Evolutionary conservation across 768 basidiomycete genomes (phyloP), one percentile per base, ranked within the genome.

Genomic region (Hygrophoropsis aurantiaca): DNA sequence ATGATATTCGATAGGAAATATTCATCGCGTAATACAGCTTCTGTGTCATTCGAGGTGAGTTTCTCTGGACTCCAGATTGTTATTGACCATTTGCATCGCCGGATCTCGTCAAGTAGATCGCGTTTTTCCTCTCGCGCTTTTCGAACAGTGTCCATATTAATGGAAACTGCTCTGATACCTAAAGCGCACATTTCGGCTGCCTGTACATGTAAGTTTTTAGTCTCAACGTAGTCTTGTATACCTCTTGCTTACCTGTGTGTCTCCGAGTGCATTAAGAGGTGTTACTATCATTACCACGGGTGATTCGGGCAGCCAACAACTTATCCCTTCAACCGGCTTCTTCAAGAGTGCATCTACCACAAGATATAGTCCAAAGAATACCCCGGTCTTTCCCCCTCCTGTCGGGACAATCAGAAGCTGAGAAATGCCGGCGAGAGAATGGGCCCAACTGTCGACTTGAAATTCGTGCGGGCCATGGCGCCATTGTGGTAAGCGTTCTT

Each of bases 41-140:
- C 21, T 35, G 63, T 61, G 7, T 46, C 44, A 13, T 51, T 33
- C 18, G 57, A 56, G 13, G 44, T 49, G 11, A 65, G 49, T 39
- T 60, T 49, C 47, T 67, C 64, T 0, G 61, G 62, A 49, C 35
- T 21, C 26, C 44, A 45, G n/a, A 45, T 34, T 9, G 42, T 26
- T 23, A 44, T 11, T 9, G 35, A 23, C 42, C 42, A 30, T 33
- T 34, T 8, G 24, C 23, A 6, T 7, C 42, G 19, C n/a, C n/a
- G 47, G 38, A 30, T 30, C 37, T 45, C 30, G 20, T 15, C 44
- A 7, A 45, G 19, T 7, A 45, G 33, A 18, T 45, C 23, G 13
- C 33, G 44, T 11, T 26, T 26, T 34, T 45, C 19, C n/a, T 42
- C 16, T 4, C 39, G 44, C 20, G 46, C 48, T 13, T 16, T 35